phyloP scores from a whole-genome alignment of 768 basidiomycete genomes.

The Kwoniella dejecticola region DNA sequence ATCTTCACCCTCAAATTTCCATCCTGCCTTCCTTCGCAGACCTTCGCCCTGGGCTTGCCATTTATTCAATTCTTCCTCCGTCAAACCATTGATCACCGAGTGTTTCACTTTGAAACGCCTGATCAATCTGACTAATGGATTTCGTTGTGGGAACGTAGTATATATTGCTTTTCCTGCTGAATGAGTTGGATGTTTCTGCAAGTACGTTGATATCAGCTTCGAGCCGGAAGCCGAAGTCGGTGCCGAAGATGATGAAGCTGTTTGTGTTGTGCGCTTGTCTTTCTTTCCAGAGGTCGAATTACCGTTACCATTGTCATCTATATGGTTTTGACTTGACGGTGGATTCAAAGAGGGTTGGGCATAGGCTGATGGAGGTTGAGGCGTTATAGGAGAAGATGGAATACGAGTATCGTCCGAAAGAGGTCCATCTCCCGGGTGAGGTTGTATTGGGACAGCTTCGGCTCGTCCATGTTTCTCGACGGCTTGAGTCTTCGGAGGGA shows the following conservation, averaged over 20 bases:
- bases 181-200: constrained; percentile 57
- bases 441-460: too few relatives aligned
- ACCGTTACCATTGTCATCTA: neutral
- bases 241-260: neutral
- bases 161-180: constrained; percentile 57
- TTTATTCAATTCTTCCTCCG: constrained; percentile 28
- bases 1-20: constrained; percentile 50
- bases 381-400: neutral
- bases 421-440: too few relatives aligned
- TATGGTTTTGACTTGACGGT: neutral
- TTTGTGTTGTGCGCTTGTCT: neutral
- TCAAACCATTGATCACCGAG: constrained; percentile 51
- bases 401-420: too few relatives aligned
- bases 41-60: constrained; percentile 38
- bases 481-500: too few relatives aligned
- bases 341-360: neutral
- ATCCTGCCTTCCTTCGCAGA: constrained; percentile 50
- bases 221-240: neutral
- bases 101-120: constrained; percentile 56
- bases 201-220: constrained; percentile 56
- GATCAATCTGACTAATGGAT: constrained; percentile 44
- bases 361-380: neutral
- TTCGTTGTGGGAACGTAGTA: constrained; percentile 58
- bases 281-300: too few relatives aligned
- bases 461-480: too few relatives aligned